Evolutionary conservation across 306 rosid genomes (phyloP).

Genomic region (Casuarina equisetifolia): DNA sequence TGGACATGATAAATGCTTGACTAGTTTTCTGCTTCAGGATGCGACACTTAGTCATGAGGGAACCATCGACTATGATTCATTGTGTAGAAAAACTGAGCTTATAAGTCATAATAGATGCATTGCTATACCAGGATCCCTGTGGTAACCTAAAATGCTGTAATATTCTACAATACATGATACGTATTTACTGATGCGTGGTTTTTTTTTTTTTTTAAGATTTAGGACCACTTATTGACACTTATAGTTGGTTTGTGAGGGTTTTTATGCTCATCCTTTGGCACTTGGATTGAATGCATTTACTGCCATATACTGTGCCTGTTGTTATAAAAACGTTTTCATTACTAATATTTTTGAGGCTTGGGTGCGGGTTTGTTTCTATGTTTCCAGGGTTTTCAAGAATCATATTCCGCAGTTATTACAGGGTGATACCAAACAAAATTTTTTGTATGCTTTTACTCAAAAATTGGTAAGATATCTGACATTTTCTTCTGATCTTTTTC

Average conservation of each 20-base stretch:
- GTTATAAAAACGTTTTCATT: not conserved
- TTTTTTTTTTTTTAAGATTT: not conserved
- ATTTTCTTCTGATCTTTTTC: not conserved
- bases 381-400: slow-evolving; percentile 84
- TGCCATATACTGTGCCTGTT: not conserved
- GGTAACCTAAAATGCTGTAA: not conserved
- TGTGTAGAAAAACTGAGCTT: not conserved
- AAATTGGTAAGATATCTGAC: slow-evolving; percentile 62
- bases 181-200: not conserved
- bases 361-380: slow-evolving; percentile 17
- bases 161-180: not conserved
- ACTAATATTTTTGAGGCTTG: slow-evolving; percentile 16
- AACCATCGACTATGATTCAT: not conserved
- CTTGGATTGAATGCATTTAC: not conserved
- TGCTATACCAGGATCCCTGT: not conserved
- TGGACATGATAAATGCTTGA: too few species aligned
- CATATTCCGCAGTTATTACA: slow-evolving; percentile 62
- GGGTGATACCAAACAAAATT: slow-evolving; percentile 53
- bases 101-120: not conserved
- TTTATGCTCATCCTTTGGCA: not conserved
- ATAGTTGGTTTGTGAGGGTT: not conserved
- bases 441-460: slow-evolving; percentile 40
- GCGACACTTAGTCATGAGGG: not conserved
- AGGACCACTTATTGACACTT: not conserved
- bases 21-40: not conserved